These are phyloP conservation scores for Phytopythium ostracodes DNA, from an alignment of 352 stramenopile genomes.

Conservation along the genomic window DNA sequence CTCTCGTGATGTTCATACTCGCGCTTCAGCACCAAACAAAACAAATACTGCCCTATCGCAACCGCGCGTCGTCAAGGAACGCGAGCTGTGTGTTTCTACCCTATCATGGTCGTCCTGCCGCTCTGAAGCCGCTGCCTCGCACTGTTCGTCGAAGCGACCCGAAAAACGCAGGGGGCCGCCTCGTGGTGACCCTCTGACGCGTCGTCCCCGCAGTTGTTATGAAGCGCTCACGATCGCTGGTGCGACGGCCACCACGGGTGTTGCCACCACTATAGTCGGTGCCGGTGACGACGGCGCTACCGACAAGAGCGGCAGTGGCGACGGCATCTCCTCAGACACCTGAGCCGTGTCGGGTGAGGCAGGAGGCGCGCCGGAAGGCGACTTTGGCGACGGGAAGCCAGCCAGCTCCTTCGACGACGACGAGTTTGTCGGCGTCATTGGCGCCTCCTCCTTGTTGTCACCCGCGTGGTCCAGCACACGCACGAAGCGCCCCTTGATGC, in stretches of 20 bases:
- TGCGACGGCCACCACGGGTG: conserved; percentile 16
- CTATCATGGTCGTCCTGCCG: conserved; percentile 4
- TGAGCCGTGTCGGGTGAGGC: conserved; percentile 12
- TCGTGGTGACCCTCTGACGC: neutral
- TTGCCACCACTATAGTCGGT: conserved; percentile 9
- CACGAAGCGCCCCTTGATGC: conserved; percentile 93
- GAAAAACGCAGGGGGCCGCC: neutral
- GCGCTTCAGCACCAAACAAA: conserved; percentile 8
- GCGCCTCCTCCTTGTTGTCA: conserved; percentile 40
- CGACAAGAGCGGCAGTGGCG: conserved; percentile 7
- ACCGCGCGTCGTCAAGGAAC: neutral
- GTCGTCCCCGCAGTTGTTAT: conserved; percentile 9
- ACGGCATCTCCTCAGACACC: conserved; percentile 5
- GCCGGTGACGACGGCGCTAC: conserved; percentile 11
- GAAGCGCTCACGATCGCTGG: conserved; percentile 41
- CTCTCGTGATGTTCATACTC: conserved; percentile 1
- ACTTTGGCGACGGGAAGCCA: conserved; percentile 30
- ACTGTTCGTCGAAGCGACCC: conserved; percentile 1
- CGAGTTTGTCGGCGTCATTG: conserved; percentile 19
- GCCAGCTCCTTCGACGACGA: conserved; percentile 9
- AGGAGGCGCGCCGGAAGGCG: conserved; percentile 15
- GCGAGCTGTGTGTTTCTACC: conserved; percentile 10
- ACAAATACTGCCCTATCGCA: conserved; percentile 13
- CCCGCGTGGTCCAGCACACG: conserved; percentile 59
- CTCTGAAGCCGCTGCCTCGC: neutral